Percentiles rank a stretch among this genome's conserved stretches.
phyloP scores from a whole-genome alignment of 164 flowering plant species.

The Nymphaea thermarum region DNA sequence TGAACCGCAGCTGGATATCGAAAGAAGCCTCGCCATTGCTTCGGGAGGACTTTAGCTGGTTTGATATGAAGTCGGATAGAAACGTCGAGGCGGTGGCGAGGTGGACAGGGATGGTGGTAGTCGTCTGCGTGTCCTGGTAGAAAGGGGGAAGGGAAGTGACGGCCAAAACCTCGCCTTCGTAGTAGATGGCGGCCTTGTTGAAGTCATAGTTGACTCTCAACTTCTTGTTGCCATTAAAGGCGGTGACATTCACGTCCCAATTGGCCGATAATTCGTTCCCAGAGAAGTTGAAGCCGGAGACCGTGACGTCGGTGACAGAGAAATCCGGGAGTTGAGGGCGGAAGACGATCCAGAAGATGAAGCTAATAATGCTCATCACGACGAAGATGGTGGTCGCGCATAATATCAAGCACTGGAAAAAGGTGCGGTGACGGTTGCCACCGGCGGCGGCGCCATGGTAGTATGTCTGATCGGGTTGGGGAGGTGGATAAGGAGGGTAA shows the following conservation, averaged over 20 bases:
- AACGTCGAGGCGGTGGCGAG: slow-evolving; percentile 25
- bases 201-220: slow-evolving; percentile 29
- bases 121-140: slow-evolving; percentile 24
- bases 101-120: slow-evolving; percentile 21
- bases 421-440: background rate
- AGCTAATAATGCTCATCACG: slow-evolving; percentile 4
- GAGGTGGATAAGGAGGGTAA: slow-evolving; percentile 5
- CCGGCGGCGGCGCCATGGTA: background rate
- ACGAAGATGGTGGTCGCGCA: slow-evolving; percentile 10
- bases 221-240: slow-evolving; percentile 60
- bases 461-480: background rate
- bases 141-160: slow-evolving; percentile 41
- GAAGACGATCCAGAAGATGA: slow-evolving; percentile 26
- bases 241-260: slow-evolving; percentile 26
- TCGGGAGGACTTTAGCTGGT: slow-evolving; percentile 22
- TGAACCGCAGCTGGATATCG: slow-evolving; percentile 25
- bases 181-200: slow-evolving; percentile 15
- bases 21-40: slow-evolving; percentile 29
- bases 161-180: slow-evolving; percentile 10
- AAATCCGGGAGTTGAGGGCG: slow-evolving; percentile 60
- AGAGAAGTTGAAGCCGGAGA: slow-evolving; percentile 30
- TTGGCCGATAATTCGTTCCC: slow-evolving; percentile 17
- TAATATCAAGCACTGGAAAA: slow-evolving; percentile 5
- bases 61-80: slow-evolving; percentile 10
- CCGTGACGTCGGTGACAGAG: slow-evolving; percentile 30